Conservation (phyloP, 306 rosid genomes). For the Arachis hypogaea region DNA sequence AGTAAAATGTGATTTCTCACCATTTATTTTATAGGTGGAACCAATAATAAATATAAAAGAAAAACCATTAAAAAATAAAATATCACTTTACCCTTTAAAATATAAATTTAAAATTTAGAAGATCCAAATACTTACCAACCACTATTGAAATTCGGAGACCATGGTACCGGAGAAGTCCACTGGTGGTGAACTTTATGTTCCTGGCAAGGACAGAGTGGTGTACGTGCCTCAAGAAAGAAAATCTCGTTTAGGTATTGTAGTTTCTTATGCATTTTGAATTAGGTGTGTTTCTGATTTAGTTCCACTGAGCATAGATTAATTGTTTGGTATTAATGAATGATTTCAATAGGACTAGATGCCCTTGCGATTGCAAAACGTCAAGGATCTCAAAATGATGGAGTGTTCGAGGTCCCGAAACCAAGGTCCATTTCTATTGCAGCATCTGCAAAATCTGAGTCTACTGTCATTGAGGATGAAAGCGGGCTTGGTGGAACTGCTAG, state of each 20-base stretch:
- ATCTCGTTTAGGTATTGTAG: conserved; percentile 66
- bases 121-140: too few relatives aligned
- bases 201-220: conserved; percentile 76
- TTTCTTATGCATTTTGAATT: conserved; percentile 29
- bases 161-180: conserved; percentile 66
- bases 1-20: too few relatives aligned
- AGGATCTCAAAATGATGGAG: conserved; percentile 55
- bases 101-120: too few relatives aligned
- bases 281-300: neutral
- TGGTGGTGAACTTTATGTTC: conserved; percentile 69
- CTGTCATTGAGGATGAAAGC: conserved; percentile 47
- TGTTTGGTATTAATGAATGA: conserved; percentile 19
- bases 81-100: too few relatives aligned
- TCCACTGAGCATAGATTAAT: neutral
- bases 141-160: conserved; percentile 10
- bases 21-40: too few relatives aligned
- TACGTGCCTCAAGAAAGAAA: conserved; percentile 72
- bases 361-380: conserved; percentile 80
- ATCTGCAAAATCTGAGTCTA: conserved; percentile 52
- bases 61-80: too few relatives aligned
- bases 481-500: conserved; percentile 35
- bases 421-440: conserved; percentile 64
- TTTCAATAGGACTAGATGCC: conserved; percentile 75
- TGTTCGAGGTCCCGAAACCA: conserved; percentile 80
- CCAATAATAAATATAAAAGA: too few relatives aligned